Conservation (phyloP, 176 grass and related monocot species). For the Triticum urartu region DNA sequence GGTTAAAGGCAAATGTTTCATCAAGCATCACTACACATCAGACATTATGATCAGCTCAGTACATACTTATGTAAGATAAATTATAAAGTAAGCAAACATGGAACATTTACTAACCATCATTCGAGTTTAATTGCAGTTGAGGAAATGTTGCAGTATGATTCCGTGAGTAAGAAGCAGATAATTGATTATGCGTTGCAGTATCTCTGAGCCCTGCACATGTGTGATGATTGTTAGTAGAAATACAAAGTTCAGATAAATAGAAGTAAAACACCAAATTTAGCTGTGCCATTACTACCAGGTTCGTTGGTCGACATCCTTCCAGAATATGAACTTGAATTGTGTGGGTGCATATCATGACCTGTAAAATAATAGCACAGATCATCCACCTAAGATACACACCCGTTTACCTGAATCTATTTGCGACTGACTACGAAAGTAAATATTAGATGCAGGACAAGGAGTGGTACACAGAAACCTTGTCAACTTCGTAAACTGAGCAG, state of each 20-base stretch:
- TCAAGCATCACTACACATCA: conserved; percentile 7
- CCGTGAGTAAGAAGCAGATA: not conserved
- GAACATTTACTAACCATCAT: not conserved
- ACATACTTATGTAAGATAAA: not conserved
- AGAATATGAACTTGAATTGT: not conserved
- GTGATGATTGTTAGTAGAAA: conserved; percentile 14
- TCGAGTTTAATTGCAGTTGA: not conserved
- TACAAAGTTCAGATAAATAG: not conserved
- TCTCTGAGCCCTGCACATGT: not conserved
- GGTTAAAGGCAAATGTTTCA: not conserved
- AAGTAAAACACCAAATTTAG: not conserved
- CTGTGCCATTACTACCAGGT: not conserved
- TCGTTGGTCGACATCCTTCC: not conserved
- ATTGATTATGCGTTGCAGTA: not conserved
- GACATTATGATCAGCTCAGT: not conserved
- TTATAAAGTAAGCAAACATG: not conserved
- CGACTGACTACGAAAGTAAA: not conserved
- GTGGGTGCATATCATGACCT: not conserved
- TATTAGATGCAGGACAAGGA: not conserved
- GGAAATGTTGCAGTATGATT: not conserved
- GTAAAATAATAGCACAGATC: not conserved
- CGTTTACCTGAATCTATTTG: not conserved
- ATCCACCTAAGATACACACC: not conserved
- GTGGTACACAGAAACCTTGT: not conserved
- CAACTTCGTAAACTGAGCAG: not conserved